Base-by-base conservation (phyloP, 108 stramenopile species). In the Stephanodiscus triporus region DNA sequence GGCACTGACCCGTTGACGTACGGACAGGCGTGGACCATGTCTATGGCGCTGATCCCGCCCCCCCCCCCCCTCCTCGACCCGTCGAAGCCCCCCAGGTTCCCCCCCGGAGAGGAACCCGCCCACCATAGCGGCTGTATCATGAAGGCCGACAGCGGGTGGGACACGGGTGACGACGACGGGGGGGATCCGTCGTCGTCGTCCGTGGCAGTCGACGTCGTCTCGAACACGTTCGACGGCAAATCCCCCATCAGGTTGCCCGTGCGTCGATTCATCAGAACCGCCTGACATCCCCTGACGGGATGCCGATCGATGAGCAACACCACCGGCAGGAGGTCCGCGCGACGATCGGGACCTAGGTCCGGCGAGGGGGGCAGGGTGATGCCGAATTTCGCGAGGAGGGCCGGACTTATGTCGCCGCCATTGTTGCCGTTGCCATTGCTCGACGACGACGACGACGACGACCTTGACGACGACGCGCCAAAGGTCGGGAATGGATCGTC, bases 81-180 rank as follows among this genome's bases (percentile, higher is more conserved):
- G 29, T 72, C 78, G 68, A 63, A 63, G n/a, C 81, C 84, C 42
- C 66, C 66, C 1, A 60, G 61, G 20, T 48, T 59, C 45, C 70
- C 75, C 48, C 86, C 84, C 9, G 72, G 66, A 49, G 73, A 74
- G 16, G 88, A 82, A 7, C 93, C 93, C 16, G 89, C 93, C 78
- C 89, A 91, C 93, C 93, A 94, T 29, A 94, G 77, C 19, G 93
- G 93, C 45, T 94, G 93, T 50, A 94, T 91, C 75, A 89, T 87
- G 63, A 94, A 94, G 27, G 89, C 89, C 53, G 89, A 63, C 20
- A 85, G 68, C 2, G 80, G 80, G 20, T 70, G 54, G 13, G 80
- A 68, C 16, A 48, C 32, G 14, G 84, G 74, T 20, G 87, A n/a
- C n/a, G n/a, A n/a, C n/a, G n/a, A n/a, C n/a, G n/a, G 45, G 40